Evolutionary conservation across 345 rosid species (phyloP).

Genomic region (Pugionium dolabratum): DNA sequence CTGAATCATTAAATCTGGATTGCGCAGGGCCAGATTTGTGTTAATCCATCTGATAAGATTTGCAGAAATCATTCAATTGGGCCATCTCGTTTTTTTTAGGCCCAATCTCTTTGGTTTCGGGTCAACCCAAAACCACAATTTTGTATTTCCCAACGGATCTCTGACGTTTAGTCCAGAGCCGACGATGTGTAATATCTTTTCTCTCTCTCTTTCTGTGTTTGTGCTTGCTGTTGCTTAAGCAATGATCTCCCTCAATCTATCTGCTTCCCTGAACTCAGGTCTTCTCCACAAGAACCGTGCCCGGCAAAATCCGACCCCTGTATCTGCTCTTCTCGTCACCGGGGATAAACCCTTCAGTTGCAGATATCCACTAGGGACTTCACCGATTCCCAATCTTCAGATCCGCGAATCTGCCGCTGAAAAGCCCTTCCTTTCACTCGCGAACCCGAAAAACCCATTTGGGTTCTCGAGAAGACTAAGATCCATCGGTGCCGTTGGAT

Average conservation of each 20-base stretch:
- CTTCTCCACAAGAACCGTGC: slow-evolving; percentile 44
- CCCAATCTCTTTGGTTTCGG: no score
- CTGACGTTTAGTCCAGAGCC: no score
- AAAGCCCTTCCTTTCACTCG: slow-evolving; percentile 32
- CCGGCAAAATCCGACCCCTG: no score
- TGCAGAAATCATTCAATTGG: no score
- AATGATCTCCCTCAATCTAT: slow-evolving; percentile 61
- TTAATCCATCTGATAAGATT: no score
- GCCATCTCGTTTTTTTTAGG: no score
- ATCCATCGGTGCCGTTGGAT: slow-evolving; percentile 44
- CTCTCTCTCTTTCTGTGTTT: slow-evolving; percentile 21
- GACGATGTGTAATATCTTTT: no score
- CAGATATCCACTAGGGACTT: slow-evolving; percentile 45
- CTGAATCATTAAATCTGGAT: no score
- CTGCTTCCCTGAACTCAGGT: slow-evolving; percentile 45
- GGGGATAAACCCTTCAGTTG: slow-evolving; percentile 39
- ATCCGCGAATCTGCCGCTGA: slow-evolving; percentile 44
- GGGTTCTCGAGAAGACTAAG: slow-evolving; percentile 42
- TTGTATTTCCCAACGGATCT: no score
- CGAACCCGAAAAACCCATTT: slow-evolving; percentile 18
- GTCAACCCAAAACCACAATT: no score
- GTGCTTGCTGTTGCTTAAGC: slow-evolving; percentile 19
- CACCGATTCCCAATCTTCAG: slow-evolving; percentile 39
- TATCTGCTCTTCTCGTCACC: slow-evolving; percentile 39
- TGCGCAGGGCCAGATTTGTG: no score